These are phyloP conservation scores for Mycena pura DNA, from an alignment of 768 basidiomycete species.

Conservation along the genomic window DNA sequence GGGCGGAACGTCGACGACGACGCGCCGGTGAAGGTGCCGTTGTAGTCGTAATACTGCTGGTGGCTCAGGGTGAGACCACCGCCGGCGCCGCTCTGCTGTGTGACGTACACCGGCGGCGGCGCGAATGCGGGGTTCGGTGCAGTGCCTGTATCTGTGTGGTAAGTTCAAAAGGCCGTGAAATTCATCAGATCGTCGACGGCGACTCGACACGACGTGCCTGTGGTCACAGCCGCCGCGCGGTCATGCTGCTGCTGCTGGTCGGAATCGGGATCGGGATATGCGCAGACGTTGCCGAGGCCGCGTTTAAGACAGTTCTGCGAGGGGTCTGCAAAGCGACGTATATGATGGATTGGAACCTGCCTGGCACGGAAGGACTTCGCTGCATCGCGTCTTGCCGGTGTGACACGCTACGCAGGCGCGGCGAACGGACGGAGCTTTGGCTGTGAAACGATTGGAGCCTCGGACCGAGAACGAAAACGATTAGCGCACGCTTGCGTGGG, in stretches of 20 bases:
- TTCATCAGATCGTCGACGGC: neutral
- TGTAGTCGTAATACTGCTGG: slow-evolving; percentile 83
- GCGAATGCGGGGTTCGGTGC: slow-evolving; percentile 40
- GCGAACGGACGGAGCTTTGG: slow-evolving; percentile 82
- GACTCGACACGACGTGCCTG: slow-evolving; percentile 37
- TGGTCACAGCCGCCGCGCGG: slow-evolving; percentile 23
- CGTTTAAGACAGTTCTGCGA: slow-evolving; percentile 81
- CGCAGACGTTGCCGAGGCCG: slow-evolving; percentile 70
- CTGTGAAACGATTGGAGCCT: slow-evolving; percentile 42
- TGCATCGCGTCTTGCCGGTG: slow-evolving; percentile 83
- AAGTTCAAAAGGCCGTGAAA: neutral
- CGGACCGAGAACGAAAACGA: slow-evolving; percentile 13
- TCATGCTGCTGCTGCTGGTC: slow-evolving; percentile 53
- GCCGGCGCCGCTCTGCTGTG: slow-evolving; percentile 26
- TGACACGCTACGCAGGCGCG: slow-evolving; percentile 84
- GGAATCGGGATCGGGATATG: slow-evolving; percentile 81
- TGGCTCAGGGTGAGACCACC: slow-evolving; percentile 32
- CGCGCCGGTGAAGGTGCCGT: slow-evolving; percentile 67
- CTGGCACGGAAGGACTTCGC: slow-evolving; percentile 84
- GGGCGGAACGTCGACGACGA: slow-evolving; percentile 83
- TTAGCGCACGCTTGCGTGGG: slow-evolving; percentile 65
- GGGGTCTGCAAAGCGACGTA: neutral
- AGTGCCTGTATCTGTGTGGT: slow-evolving; percentile 12
- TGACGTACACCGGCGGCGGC: slow-evolving; percentile 52
- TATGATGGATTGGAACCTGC: slow-evolving; percentile 41